Evolutionary conservation across 371 early-diverging fungal species (phyloP), one percentile per base, ranked within the genome.

Genomic region (Vairimorpha necatrix): DNA sequence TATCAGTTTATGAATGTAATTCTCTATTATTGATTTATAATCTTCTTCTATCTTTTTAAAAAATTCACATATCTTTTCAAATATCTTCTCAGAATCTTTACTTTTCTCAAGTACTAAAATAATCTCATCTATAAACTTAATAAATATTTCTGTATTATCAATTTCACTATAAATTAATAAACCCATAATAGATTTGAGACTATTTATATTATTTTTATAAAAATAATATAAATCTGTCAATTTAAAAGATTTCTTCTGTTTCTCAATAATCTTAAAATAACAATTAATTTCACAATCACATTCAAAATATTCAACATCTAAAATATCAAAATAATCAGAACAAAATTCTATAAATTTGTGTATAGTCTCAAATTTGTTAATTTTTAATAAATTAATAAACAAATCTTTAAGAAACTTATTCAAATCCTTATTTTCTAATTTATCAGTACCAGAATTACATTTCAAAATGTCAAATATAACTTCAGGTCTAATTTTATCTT

Each of bases 11-110:
- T 63, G 39, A 9, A 72, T 38, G 20, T 24, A 13, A n/a, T 32
- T 48, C 16, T 62, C 33, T 26, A 72, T 56, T 22, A 36, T 47
- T 14, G 65, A 46, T 42, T 48, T 16, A 65, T 60, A 72, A 33
- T 62, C 73, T 24, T n/a, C 20, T 36, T 72, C 53, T 24, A 62
- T 33, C 34, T 48, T 63, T 32, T 72, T 62, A 32, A 72, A 48
- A 46, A 63, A 50, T 50, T 47, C 11, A n/a, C 50, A 62, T 6
- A 62, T 18, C 2, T 32, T 62, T 2, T 62, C 62, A 62, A 62
- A 62, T 4, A 9, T 2, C 42, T 42, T 42, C 3, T 7, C 3
- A 1, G 30, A 9, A 28, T 56, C 30, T 26, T 56, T 22, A 3
- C 30, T 56, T 2, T 3, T 3, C 13, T 2, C 30, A 9, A 56